Evolutionary conservation across 345 rosid species (phyloP), one percentile per base, ranked within the genome.

Genomic region (Brassica rapa): DNA sequence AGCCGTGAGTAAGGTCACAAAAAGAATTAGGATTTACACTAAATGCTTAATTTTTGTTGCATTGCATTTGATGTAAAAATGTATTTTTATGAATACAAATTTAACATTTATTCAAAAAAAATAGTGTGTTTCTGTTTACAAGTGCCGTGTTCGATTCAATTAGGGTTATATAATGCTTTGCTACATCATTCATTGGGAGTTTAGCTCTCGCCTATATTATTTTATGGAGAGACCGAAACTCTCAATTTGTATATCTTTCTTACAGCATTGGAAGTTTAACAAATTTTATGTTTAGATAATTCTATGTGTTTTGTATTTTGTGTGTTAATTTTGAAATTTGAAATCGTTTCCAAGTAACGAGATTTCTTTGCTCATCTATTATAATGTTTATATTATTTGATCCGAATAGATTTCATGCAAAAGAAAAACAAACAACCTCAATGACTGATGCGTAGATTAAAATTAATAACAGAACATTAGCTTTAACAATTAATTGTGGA

Each of bases 401-500:
- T 49, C 8, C 19, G 19, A 49, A 49, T 49, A n/a, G 19, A 49
- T 49, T 49, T 49, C 14, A n/a, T 43, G 12, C 51, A 43, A 12
- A 49, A 5, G 6, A 5, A 49, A 49, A 49, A 49, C 8, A 49
- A 49, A 53, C 10, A 9, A 67, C 16, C 57, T 29, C 33, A 12
- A 46, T 68, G 61, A 68, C 30, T 43, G 6, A 67, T 62, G 60
- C 24, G 24, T 53, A 4, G 23, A 53, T 62, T 51, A 70, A 77
- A 35, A 32, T 49, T 11, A 62, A 49, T 62, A 70, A 51, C 59
- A 30, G n/a, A 71, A 46, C 67, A 9, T 10, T 15, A 59, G 68
- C 68, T 66, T 78, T 78, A 15, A 11, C 19, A 59, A 66, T 66
- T 64, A 71, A 19, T 55, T 64, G 60, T 32, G 62, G 27, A 66